Conservation (phyloP, 2,329 filamentous ascomycete genomes). For the Alternaria arbusti region DNA sequence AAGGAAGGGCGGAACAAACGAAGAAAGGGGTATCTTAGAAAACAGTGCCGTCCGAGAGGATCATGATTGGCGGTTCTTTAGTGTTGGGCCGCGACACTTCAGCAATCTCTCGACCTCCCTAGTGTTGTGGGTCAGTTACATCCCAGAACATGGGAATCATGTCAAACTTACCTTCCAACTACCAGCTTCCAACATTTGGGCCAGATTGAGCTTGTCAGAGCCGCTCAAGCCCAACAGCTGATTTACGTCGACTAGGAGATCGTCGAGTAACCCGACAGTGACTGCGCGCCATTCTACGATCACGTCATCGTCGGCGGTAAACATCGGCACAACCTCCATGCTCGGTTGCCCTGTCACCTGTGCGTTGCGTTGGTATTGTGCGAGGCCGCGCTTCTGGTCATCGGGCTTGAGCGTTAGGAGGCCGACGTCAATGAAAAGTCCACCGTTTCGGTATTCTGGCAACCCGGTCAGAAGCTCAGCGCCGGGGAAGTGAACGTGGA, state of each 20-base stretch:
- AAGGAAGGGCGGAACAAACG: conserved; percentile 31
- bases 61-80: conserved; percentile 94
- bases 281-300: conserved; percentile 81
- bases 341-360: conserved; percentile 73
- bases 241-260: conserved; percentile 73
- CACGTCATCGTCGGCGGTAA: conserved; percentile 75
- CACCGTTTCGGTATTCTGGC: conserved; percentile 91
- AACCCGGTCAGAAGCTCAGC: conserved; percentile 85
- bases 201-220: conserved; percentile 73
- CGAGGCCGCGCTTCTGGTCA: conserved; percentile 73
- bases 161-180: conserved; percentile 87
- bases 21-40: conserved; percentile 68
- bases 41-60: conserved; percentile 93
- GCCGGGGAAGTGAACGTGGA: conserved; percentile 81
- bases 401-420: conserved; percentile 76
- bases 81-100: conserved; percentile 96
- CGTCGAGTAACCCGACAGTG: conserved; percentile 76
- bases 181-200: conserved; percentile 92
- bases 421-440: conserved; percentile 84
- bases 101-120: conserved; percentile 93
- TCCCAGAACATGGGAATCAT: not conserved
- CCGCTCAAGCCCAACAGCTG: conserved; percentile 70
- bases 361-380: conserved; percentile 73
- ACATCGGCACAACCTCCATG: conserved; percentile 76
- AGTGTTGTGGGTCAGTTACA: conserved; percentile 19